Conservation (phyloP, 495 filamentous ascomycete genomes). For the Penicillium bialowiezense region DNA sequence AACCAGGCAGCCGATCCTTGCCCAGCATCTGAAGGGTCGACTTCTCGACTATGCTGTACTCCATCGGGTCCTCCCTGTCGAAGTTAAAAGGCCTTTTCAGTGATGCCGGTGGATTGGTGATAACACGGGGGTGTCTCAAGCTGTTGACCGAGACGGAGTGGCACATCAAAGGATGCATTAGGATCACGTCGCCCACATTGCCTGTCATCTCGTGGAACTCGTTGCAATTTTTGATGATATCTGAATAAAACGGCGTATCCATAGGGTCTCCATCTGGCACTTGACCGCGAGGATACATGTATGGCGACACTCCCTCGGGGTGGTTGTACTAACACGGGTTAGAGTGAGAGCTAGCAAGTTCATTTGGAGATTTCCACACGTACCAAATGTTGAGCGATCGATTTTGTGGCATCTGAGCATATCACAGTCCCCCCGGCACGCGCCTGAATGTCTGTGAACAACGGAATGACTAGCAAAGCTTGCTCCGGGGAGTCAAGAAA, state of each 20-base stretch:
- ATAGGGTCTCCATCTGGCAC: constrained; percentile 36
- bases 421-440: constrained; percentile 68
- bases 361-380: neutral
- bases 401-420: constrained; percentile 55
- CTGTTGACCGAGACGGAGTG: constrained; percentile 63
- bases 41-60: constrained; percentile 67
- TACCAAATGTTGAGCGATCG: constrained; percentile 55
- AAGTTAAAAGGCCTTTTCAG: constrained; percentile 64
- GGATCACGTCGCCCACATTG: constrained; percentile 61
- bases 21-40: constrained; percentile 63
- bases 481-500: constrained; percentile 74
- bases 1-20: constrained; percentile 54
- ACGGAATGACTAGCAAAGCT: constrained; percentile 64
- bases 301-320: constrained; percentile 65
- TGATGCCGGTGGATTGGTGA: constrained; percentile 69
- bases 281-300: constrained; percentile 56
- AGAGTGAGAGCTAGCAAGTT: neutral
- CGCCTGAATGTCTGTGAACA: constrained; percentile 63
- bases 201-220: constrained; percentile 67
- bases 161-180: constrained; percentile 73
- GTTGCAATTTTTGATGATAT: constrained; percentile 44
- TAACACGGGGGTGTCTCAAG: constrained; percentile 57
- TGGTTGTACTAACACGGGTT: constrained; percentile 45
- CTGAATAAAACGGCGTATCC: constrained; percentile 47
- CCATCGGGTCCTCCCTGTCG: constrained; percentile 50